Evolutionary conservation across 495 filamentous ascomycete genomes (phyloP), one percentile per base, ranked within the genome.

Genomic region (Podospora pseudopauciseta): DNA sequence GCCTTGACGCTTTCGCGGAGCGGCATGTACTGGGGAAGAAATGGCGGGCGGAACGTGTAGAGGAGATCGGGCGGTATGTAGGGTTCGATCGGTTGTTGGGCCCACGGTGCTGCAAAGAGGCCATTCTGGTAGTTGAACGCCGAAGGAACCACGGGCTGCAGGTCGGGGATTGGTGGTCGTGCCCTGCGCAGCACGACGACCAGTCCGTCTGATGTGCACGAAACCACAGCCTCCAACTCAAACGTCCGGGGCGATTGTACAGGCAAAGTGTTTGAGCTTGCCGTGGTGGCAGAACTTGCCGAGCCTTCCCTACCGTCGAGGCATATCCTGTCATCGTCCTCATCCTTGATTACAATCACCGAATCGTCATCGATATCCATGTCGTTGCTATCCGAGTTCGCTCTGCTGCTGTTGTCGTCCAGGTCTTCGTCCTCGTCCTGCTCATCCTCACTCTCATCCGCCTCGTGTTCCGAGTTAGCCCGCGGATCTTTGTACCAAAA

Each of bases 171-270:
- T 3, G 87, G 82, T 19, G 92, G 89, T 28, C 90, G 83, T 30
- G 92, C 92, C 61, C 86, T 87, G 55, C 92, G 90, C 13, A 96
- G 82, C 32, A 94, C 89, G 19, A 96, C 92, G 9, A 96, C 92
- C 15, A 96, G 80, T 13, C 92, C 92, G 75, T 96, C 93, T 1
- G 93, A 96, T 2, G 92, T 93, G 75, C 92, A 96, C 5, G 92
- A 96, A 53, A 96, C 88, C 20, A 96, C 92, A 15, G 92, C 92
- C 78, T 96, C 92, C 53, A 96, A 80, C 72, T 95, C 92, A 64
- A 90, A 81, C 13, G 66, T 66, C 5, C 58, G 66, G 7, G 65
- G 56, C 11, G 62, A 56, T 30, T 54, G 0, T 20, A 20, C 2
- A 30, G 9, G 73, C 55, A 74, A 20, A 80, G 77, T 27, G 72